A percentile compares a stretch with the other conserved stretches of the same genome.
Conservation (phyloP, 1,139 yeast genomes). For the Saccharomyces hybrid region DNA sequence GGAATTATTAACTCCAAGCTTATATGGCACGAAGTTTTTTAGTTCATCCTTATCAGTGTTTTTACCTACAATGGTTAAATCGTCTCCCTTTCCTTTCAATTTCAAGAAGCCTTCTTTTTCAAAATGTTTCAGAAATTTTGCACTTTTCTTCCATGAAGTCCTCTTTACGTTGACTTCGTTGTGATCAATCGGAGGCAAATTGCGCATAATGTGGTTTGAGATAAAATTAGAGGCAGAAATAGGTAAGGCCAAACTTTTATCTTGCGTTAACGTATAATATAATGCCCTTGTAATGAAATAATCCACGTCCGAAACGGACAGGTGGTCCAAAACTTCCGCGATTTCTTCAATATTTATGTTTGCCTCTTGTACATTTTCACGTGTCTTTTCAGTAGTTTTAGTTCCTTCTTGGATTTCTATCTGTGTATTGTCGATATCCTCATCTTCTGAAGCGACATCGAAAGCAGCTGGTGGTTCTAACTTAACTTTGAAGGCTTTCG, state of each 20-base stretch:
- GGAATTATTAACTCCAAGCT: slow-evolving; percentile 9
- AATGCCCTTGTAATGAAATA: slow-evolving; percentile 62
- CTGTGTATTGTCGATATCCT: slow-evolving; percentile 9
- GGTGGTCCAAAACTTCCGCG: slow-evolving; percentile 32
- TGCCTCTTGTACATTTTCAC: slow-evolving; percentile 13
- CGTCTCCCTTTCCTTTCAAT: slow-evolving; percentile 67
- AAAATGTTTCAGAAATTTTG: slow-evolving; percentile 78
- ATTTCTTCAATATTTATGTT: slow-evolving; percentile 11
- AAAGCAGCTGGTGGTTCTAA: slow-evolving; percentile 37
- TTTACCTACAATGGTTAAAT: slow-evolving; percentile 47
- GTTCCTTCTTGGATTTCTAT: slow-evolving; percentile 6
- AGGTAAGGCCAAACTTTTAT: slow-evolving; percentile 48
- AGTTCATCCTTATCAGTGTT: slow-evolving; percentile 45
- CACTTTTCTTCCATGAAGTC: slow-evolving; percentile 83
- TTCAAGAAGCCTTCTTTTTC: slow-evolving; percentile 65
- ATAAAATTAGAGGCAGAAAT: slow-evolving; percentile 69
- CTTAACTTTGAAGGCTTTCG: slow-evolving; percentile 38
- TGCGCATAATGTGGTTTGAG: slow-evolving; percentile 58
- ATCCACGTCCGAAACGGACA: slow-evolving; percentile 63
- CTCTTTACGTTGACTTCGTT: slow-evolving; percentile 61
- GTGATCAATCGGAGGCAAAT: slow-evolving; percentile 63
- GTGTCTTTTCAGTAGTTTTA: slow-evolving; percentile 5
- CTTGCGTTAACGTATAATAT: slow-evolving; percentile 57
- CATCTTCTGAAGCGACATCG: slow-evolving; percentile 6
- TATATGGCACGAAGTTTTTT: slow-evolving; percentile 56